Base-by-base conservation (phyloP, 2,329 filamentous ascomycete species). In the Arthrinium phaeospermum region DNA sequence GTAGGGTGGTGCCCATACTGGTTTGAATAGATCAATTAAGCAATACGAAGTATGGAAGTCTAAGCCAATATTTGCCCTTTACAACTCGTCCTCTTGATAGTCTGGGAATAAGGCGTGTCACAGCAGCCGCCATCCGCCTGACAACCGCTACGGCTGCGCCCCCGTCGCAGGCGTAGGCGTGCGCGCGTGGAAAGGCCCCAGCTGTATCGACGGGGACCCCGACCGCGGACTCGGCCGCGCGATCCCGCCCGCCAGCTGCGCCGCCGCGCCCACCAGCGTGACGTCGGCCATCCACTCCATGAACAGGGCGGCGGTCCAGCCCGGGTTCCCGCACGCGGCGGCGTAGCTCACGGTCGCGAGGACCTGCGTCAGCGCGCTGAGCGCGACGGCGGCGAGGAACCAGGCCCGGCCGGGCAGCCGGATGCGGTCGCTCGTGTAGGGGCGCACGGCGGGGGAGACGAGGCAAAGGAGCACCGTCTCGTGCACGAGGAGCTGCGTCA, bases 261-360 rank as follows among this genome's bases (percentile, higher is more conserved):
- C 70, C 49, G 70, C 72, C 4, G 70, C 72, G 34, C 49, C 70
- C n/a, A 61, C 53, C n/a, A 68, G 53, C 44, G 49, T 46, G 41
- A 73, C 30, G 44, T 51, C 44, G 24, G 46, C 70, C 1, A 57
- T 46, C 72, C 72, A 73, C 4, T 51, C 68, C 34, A 72, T 45
- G 41, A 73, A 44, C 14, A 71, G 8, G 34, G 34, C 45, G 2
- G 70, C 72, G 27, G 71, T 34, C 70, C 69, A 70, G 3, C 71
- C 72, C 2, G n/a, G 30, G 41, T 49, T 67, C n/a, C 68, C 49
- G 45, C 72, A 73, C 19, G 72, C 24, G 14, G 51, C 30, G n/a
- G 68, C 71, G 61, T 72, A 72, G 47, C 71, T n/a, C 10, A 68
- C 69, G 12, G 71, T 7, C 4, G 61, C 57, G 30, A 67, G 41